Base-by-base conservation (phyloP, 2,329 filamentous ascomycete genomes). In the Cephalotrichum gorgonifer region DNA sequence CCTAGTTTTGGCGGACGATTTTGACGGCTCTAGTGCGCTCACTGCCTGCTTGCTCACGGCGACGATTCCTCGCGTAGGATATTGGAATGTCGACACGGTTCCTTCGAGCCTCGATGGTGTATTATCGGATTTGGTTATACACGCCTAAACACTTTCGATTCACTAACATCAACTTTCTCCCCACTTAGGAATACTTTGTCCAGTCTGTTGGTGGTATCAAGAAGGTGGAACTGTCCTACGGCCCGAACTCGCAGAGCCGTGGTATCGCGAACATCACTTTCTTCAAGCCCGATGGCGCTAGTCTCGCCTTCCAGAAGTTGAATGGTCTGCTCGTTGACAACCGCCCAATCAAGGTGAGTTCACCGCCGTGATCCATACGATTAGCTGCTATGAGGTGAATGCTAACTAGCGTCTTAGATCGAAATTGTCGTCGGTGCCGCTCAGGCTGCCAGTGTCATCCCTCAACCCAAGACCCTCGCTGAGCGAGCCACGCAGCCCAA, bases 181-280 rank as follows among this genome's bases (percentile, higher is more conserved):
- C 69, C 69, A 72, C 42, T 69, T 88, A 98, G 93, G 93, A 98
- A 73, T 98, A 97, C 71, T 97, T 98, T 68, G 72, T 76, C 62
- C 85, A 88, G 63, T 85, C 87, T 60, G 82, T 95, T 66, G 91
- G 90, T 58, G 80, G 86, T 55, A 87, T 97, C 70, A 96, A 94
- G 78, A 85, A 79, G 68, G 88, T 94, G 55, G 83, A 93, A 58
- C 76, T 98, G 60, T 88, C 87, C 47, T 98, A 98, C 70, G 93
- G 91, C 60, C 88, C 91, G 55, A 88, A 87, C 64, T 91, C 91
- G 55, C 80, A 83, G 58, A 96, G 90, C 76, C 87, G 89, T 63
- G 93, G 93, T 56, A 88, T 91, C 62, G 90, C 90, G 59, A 93
- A 88, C 49, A 86, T 98, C 58, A 83, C 83, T 55, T 98, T 98